A percentile compares a stretch with the other conserved stretches of the same genome.
Conservation (phyloP, 371 early-diverging fungal species). For the Mucor irregularis region DNA sequence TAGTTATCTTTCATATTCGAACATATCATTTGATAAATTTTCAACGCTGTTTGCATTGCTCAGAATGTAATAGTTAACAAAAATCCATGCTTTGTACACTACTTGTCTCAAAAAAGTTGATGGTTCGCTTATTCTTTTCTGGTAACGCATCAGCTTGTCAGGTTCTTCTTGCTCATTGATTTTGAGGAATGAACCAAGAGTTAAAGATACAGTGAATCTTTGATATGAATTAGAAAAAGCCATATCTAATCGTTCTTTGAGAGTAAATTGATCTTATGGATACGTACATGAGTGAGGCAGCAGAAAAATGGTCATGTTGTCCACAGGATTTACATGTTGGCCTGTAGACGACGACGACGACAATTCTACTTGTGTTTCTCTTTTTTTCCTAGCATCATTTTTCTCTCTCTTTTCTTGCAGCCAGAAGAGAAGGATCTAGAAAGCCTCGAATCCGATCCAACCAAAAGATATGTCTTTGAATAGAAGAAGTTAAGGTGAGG, state of each 20-base stretch:
- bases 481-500: no score
- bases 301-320: neutral
- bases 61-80: neutral
- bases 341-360: neutral
- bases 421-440: no score
- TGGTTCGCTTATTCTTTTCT: neutral
- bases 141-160: neutral
- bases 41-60: neutral
- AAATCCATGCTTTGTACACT: neutral
- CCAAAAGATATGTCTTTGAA: no score
- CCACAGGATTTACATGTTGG: conserved; percentile 1
- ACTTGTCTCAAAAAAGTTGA: conserved; percentile 1
- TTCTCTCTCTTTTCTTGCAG: neutral
- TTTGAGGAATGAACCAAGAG: neutral
- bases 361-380: neutral
- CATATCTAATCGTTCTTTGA: conserved; percentile 6
- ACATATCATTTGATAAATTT: neutral
- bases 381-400: neutral
- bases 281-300: neutral
- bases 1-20: no score
- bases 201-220: conserved; percentile 2
- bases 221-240: neutral
- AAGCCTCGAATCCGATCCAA: no score
- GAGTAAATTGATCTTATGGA: neutral
- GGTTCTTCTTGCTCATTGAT: neutral